Base-by-base conservation (phyloP, 2,329 filamentous ascomycete genomes). In the Domatiomyces globalis region DNA sequence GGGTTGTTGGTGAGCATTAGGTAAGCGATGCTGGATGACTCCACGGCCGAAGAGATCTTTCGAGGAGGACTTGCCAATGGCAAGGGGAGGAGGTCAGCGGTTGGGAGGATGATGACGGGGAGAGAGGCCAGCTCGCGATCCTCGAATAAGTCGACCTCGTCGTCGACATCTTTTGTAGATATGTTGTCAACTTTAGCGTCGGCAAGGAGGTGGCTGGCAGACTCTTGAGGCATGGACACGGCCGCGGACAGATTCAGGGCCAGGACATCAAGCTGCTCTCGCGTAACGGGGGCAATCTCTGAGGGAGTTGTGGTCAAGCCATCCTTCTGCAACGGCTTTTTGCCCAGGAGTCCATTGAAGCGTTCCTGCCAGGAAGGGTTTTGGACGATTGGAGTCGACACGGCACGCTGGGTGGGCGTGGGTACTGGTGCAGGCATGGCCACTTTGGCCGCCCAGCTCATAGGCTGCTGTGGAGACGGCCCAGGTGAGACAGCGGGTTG, bases 101-200 rank as follows among this genome's bases (percentile, higher is more conserved):
- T 43, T 6, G 84, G 84, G n/a, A 88, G 69, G 50, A 76, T 77
- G 20, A 88, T 79, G 19, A 77, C 74, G 0, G 84, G 84, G n/a
- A 87, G 68, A 6, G 84, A 88, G 2, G 84, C 84, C 71, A 85
- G 85, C 64, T 88, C 84, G 61, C 85, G 83, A 62, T 87, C 83
- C 62, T 87, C 85, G 57, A 89, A 89, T 57, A 85, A 86, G 55
- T 85, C 83, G 59, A 88, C 85, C 1, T 85, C 82, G 56, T 87
- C 84, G 5, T 84, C 83, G 68, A 87, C 83, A 46, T 80, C 79
- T 62, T 83, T 85, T 3, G 80, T 80, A 15, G 73, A 73, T 18
- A 75, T 63, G 27, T 55, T 48, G 10, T 43, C 29, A 19, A n/a
- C 43, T 27, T 45, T 4, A 12, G 19, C 8, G 18, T 50, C n/a